Percentiles rank a stretch among this genome's conserved stretches.
phyloP scores from a whole-genome alignment of 768 basidiomycete genomes.

The Lactarius sp. region DNA sequence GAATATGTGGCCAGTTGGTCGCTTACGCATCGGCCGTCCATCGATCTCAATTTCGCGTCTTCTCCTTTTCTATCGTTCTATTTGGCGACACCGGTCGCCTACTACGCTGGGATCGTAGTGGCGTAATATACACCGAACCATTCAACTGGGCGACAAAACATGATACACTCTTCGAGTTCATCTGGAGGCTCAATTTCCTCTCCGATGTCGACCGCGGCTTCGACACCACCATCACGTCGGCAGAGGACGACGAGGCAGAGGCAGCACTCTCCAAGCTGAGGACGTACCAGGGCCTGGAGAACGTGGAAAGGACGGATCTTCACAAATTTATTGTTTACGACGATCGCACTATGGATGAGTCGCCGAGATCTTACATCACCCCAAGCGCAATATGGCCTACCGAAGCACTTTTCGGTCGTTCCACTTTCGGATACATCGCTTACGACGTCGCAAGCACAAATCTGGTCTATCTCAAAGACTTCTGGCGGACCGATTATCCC shows the following conservation, averaged over 20 bases:
- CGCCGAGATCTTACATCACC: neutral
- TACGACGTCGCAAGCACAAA: neutral
- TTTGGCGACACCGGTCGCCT: slow-evolving; percentile 3
- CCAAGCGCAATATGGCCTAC: neutral
- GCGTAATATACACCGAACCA: neutral
- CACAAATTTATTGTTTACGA: slow-evolving; percentile 1
- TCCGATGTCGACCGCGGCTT: neutral
- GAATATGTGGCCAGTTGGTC: slow-evolving; percentile 4
- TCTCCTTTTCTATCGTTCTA: slow-evolving; percentile 1
- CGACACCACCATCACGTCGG: neutral
- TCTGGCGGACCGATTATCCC: neutral
- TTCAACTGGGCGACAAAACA: slow-evolving; percentile 3
- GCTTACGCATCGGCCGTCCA: neutral
- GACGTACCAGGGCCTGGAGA: neutral
- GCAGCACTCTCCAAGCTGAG: neutral
- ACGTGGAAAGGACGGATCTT: neutral
- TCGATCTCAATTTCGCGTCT: slow-evolving; percentile 8
- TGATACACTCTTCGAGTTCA: slow-evolving; percentile 4
- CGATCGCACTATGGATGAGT: neutral
- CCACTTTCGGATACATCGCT: neutral
- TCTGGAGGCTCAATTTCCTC: slow-evolving; percentile 15
- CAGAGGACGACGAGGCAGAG: neutral
- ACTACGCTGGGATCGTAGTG: slow-evolving; percentile 15
- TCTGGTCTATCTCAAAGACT: slow-evolving; percentile 2
- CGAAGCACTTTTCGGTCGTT: neutral